phyloP scores from a whole-genome alignment of 2,329 filamentous ascomycete species.

The Penicillium sp. region DNA sequence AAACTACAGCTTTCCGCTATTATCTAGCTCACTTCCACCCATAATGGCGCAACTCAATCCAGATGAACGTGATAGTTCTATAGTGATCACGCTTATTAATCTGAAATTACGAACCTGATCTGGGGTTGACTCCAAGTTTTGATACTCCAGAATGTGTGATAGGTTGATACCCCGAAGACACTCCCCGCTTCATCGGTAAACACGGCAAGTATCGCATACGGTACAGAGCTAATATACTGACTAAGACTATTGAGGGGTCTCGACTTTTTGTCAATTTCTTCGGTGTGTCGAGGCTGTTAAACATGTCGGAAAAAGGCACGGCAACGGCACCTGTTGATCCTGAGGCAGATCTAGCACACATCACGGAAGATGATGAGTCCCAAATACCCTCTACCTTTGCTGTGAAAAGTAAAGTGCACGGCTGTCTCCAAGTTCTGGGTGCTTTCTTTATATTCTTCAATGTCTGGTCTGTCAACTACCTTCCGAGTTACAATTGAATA shows the following conservation, averaged over 20 bases:
- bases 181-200: slow-evolving; percentile 1
- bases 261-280: background rate
- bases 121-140: background rate
- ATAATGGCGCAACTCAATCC: background rate
- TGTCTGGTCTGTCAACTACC: slow-evolving; percentile 11
- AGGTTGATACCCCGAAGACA: background rate
- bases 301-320: background rate
- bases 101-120: background rate
- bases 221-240: background rate
- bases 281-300: background rate
- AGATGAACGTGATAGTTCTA: background rate
- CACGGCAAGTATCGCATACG: background rate
- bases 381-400: background rate
- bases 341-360: slow-evolving; percentile 1
- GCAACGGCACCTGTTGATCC: background rate
- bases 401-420: background rate
- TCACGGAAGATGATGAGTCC: background rate
- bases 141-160: background rate
- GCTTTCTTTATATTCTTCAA: slow-evolving; percentile 28
- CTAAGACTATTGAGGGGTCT: slow-evolving; percentile 1
- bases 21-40: background rate
- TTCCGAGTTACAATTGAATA: background rate
- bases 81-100: no score
- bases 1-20: background rate
- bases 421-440: slow-evolving; percentile 27